phyloP scores from a whole-genome alignment of 768 basidiomycete species.

The Rhodotorula diobovata region DNA sequence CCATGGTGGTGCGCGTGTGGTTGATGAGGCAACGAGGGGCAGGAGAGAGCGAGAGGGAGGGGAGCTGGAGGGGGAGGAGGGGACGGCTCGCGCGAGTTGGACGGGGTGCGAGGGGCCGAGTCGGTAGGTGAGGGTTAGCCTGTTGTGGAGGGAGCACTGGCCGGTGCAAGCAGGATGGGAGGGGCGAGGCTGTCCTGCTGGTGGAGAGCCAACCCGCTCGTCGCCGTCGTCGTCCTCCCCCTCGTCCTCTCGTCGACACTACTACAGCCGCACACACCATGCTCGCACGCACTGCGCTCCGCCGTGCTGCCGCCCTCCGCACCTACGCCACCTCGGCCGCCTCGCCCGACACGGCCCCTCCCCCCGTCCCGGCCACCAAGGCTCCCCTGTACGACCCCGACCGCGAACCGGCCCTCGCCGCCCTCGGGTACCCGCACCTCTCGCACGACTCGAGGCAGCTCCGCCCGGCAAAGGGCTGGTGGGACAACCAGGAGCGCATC shows the following conservation, averaged over 20 bases:
- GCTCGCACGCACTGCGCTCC: conserved; percentile 8
- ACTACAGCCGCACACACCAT: background rate
- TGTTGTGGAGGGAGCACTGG: too few species aligned
- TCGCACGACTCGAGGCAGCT: conserved; percentile 46
- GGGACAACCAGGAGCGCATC: conserved; percentile 50
- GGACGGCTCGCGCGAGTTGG: background rate
- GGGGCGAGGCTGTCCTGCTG: too few species aligned
- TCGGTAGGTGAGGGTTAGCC: too few species aligned
- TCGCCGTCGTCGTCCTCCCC: background rate
- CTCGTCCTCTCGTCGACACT: background rate
- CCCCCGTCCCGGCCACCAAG: conserved; percentile 9
- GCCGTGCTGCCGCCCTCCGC: background rate
- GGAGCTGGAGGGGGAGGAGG: background rate
- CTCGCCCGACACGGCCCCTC: conserved; percentile 3
- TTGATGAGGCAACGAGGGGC: background rate
- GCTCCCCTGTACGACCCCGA: conserved; percentile 21
- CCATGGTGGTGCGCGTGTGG: background rate
- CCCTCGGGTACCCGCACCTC: conserved; percentile 48
- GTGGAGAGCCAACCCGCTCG: background rate
- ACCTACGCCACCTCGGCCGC: conserved; percentile 11
- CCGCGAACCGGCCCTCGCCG: conserved; percentile 39
- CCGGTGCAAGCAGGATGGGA: too few species aligned
- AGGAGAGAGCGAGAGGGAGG: background rate
- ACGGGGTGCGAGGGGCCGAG: too few species aligned
- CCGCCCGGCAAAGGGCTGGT: conserved; percentile 47